Evolutionary conservation across 352 stramenopile species (phyloP), one percentile per base, ranked within the genome.

Genomic region (Globisporangium canariense): DNA sequence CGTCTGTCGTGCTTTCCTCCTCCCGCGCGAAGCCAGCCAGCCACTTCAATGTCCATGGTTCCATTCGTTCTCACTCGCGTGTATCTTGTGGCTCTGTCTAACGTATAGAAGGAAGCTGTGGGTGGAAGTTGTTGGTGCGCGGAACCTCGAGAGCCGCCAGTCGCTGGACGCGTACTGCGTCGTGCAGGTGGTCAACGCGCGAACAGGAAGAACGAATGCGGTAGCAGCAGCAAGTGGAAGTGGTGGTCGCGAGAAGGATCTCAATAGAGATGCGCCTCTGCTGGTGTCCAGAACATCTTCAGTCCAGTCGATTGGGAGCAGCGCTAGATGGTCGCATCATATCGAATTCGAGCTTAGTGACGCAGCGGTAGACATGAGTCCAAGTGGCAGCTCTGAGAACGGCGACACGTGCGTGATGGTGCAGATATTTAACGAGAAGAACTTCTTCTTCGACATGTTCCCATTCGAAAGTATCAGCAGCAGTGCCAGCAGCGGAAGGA

Each of bases 381-480:
- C 67, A 69, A 10, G 22, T 61, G 28, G 32, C 40, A 1, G 53
- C 65, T 43, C 70, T 22, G 32, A 51, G 9, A 62, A 66, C 22
- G 56, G 58, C 36, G 40, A 40, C 18, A 52, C 49, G 32, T 32
- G 34, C n/a, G 47, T 82, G 50, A 45, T 60, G 20, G 71, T 91
- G 47, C 71, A 90, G 55, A 50, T 93, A 7, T 88, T 80, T 62
- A 88, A 75, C 54, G 81, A 89, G 64, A 90, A 89, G 55, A 88
- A 83, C 34, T 91, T 91, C 60, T 92, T 91, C 66, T 93, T 93
- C 62, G 85, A 93, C 68, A 93, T 93, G 85, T 93, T 93, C 54
- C 81, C 83, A 18, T 40, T 43, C n/a, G 32, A 36, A 36, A 55
- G 57, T 14, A 25, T 25, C 20, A 69, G 64, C 32, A 73, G 62